Conservation (phyloP, 1,284 basidiomycete species). For the Vanrija pseudolonga region DNA sequence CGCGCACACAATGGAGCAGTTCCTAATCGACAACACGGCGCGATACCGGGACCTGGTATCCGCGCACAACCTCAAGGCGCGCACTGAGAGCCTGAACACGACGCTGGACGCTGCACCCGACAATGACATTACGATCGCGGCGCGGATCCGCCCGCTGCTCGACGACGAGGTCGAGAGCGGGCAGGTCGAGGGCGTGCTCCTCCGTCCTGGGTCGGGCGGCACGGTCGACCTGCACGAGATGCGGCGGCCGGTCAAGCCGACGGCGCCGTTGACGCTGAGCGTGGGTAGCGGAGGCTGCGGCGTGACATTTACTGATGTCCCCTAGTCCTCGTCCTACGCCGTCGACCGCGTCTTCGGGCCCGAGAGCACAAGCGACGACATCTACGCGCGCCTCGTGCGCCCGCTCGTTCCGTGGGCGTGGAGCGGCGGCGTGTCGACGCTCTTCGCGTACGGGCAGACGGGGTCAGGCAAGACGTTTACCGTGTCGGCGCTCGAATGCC, state of each 20-base stretch:
- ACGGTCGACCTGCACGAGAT: neutral
- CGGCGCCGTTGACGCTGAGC: neutral
- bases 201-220: neutral
- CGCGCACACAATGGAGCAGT: neutral
- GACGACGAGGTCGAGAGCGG: neutral
- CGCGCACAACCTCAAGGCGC: neutral
- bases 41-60: neutral
- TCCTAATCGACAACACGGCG: neutral
- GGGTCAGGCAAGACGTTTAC: conserved; percentile 4
- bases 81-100: neutral
- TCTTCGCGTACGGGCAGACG: conserved; percentile 5
- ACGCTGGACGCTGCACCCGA: neutral
- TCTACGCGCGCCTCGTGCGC: neutral
- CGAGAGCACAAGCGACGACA: neutral
- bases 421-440: neutral
- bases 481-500: neutral
- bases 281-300: neutral
- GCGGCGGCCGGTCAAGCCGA: neutral
- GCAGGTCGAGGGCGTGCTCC: neutral
- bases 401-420: neutral
- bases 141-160: neutral
- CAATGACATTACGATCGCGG: neutral
- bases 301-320: neutral
- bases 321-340: neutral
- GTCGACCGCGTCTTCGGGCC: neutral